Conservation (phyloP, 2,329 filamentous ascomycete genomes). For the Aspergillus intermedius region DNA sequence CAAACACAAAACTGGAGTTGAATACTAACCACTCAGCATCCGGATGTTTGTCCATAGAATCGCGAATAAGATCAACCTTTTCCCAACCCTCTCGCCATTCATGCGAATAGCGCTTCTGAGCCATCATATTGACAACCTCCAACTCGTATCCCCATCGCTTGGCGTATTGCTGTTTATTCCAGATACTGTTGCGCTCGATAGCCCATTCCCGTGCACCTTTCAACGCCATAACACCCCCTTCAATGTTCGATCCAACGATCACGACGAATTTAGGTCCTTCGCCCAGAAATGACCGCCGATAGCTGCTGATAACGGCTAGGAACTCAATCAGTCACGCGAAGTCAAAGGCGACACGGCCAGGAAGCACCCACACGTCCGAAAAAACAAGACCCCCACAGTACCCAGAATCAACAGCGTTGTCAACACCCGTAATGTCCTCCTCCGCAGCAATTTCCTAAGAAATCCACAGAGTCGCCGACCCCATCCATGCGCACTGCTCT, state of each 20-base stretch:
- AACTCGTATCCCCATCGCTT: slow-evolving; percentile 88
- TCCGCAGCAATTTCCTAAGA: slow-evolving; percentile 50
- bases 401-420: slow-evolving; percentile 47
- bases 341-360: background rate
- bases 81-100: slow-evolving; percentile 99
- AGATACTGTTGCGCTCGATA: slow-evolving; percentile 90
- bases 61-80: slow-evolving; percentile 90
- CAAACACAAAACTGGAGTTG: background rate
- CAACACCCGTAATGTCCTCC: slow-evolving; percentile 58
- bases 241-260: slow-evolving; percentile 86
- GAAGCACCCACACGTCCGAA: slow-evolving; percentile 61
- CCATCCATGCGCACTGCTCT: background rate
- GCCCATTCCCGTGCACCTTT: slow-evolving; percentile 97
- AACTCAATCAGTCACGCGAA: slow-evolving; percentile 9
- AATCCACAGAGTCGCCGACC: slow-evolving; percentile 25
- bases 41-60: slow-evolving; percentile 85
- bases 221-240: slow-evolving; percentile 98
- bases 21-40: slow-evolving; percentile 81
- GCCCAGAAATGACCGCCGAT: slow-evolving; percentile 68
- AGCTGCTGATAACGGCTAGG: slow-evolving; percentile 53
- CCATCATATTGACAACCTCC: slow-evolving; percentile 97
- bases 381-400: slow-evolving; percentile 55
- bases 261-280: slow-evolving; percentile 89
- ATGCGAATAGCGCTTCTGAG: slow-evolving; percentile 96
- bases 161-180: slow-evolving; percentile 88